A percentile compares a stretch with the other conserved stretches of the same genome.
phyloP scores from a whole-genome alignment of 257 asterid genomes.

The Verbena officinalis region DNA sequence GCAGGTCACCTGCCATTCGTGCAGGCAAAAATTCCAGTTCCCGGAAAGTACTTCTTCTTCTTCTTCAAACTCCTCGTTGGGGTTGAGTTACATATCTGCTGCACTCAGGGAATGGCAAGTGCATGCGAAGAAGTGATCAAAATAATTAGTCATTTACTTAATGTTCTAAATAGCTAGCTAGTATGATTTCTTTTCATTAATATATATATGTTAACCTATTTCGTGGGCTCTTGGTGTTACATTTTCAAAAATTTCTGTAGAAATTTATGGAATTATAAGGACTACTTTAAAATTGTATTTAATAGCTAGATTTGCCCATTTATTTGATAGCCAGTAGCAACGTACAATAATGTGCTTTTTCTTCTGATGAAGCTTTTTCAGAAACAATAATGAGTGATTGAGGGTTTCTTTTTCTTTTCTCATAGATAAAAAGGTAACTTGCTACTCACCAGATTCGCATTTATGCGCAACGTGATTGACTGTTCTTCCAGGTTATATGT shows the following conservation, averaged over 20 bases:
- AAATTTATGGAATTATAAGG: not conserved
- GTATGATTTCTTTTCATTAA: no score
- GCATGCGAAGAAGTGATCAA: constrained; percentile 33
- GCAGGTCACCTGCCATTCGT: constrained; percentile 68
- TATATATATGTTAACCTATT: not conserved
- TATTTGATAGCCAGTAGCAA: not conserved
- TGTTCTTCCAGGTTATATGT: constrained; percentile 25
- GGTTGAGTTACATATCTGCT: constrained; percentile 53
- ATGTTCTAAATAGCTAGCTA: not conserved
- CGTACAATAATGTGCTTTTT: constrained; percentile 7
- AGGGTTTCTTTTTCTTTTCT: constrained; percentile 1
- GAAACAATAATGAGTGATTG: constrained; percentile 29
- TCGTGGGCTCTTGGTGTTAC: not conserved
- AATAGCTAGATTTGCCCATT: constrained; percentile 14
- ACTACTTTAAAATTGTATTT: not conserved
- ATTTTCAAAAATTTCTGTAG: not conserved
- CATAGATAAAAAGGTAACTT: constrained; percentile 18
- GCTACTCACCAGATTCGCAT: constrained; percentile 34
- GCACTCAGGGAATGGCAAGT: constrained; percentile 55
- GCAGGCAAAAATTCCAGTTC: constrained; percentile 58
- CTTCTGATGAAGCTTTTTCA: constrained; percentile 26
- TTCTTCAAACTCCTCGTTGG: constrained; percentile 22
- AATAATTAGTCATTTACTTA: constrained; percentile 24
- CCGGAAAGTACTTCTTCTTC: no score
- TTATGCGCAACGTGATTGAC: constrained; percentile 19